Evolutionary conservation across 176 grass and related monocot genomes (phyloP), one percentile per base, ranked within the genome.

Genomic region (Avena sativa): DNA sequence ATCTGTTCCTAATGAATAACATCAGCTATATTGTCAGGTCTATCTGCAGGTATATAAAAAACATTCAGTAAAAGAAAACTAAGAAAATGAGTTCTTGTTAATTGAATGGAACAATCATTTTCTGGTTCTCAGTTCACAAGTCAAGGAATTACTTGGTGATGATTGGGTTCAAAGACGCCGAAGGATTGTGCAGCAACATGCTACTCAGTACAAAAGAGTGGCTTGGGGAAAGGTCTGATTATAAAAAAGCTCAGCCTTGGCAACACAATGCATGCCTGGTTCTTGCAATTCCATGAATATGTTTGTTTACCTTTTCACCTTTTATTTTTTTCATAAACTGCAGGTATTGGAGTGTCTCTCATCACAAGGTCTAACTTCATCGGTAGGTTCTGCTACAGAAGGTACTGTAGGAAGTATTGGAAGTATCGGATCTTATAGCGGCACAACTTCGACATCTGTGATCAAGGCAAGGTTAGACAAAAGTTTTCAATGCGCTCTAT

Each of bases 1-100:
- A 92, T 62, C 13, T 97, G 43, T 96, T 96, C 80, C 51, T 96
- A 63, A 93, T 96, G 94, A 96, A 96, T 78, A 96, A 97, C 25
- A 87, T 90, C 74, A 88, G 90, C 66, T 94, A 97, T 84, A 92
- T 97, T 60, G 73, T 91, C 64, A 97, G 46, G 67, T 92, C 86
- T 50, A 74, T 97, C 56, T 50, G 75, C 83, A 90, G 89, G 92
- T 97, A 93, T 91, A 76, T 80, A 72, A 16, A 60, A 68, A 21
- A 32, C 21, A 5, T 30, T 51, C 72, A 75, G 16, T 52, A 46
- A 75, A 4, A 74, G 46, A 26, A 25, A 51, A 26, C 12, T 16
- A 84, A 61, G 32, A 48, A 50, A 28, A 57, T 30, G 59, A 38
- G 53, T 68, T 49, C 14, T 77, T 14, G 7, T 77, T 68, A 63